Evolutionary conservation across 2,329 filamentous ascomycete species (phyloP).

Genomic region (Anthostomella pinea): DNA sequence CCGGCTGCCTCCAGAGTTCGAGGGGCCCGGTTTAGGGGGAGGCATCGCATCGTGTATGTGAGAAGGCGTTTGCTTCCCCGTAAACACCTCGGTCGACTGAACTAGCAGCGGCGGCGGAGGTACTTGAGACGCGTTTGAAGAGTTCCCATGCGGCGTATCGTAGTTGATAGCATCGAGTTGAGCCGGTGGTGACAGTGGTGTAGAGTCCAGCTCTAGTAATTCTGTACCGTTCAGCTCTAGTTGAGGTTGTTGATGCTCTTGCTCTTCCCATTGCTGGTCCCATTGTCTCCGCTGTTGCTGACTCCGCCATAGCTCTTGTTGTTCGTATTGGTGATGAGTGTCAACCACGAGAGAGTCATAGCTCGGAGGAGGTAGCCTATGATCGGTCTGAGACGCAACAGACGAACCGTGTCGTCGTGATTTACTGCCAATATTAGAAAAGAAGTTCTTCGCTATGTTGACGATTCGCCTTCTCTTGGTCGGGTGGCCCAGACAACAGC

Average conservation of each 20-base stretch:
- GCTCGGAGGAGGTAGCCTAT: constrained; percentile 39
- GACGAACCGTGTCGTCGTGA: constrained; percentile 35
- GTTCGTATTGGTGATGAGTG: constrained; percentile 16
- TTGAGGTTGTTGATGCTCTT: constrained; percentile 19
- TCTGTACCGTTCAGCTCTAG: constrained; percentile 48
- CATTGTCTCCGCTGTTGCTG: constrained; percentile 12
- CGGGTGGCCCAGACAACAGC: constrained; percentile 47
- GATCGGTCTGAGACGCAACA: constrained; percentile 31
- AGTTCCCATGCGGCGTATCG: constrained; percentile 17
- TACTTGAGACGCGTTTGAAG: constrained; percentile 8
- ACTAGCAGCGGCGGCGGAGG: constrained; percentile 2
- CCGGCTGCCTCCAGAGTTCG: constrained; percentile 15
- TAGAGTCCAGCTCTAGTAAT: constrained; percentile 53
- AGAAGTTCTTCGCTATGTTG: constrained; percentile 52
- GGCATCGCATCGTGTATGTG: constrained; percentile 9
- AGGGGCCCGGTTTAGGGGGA: constrained; percentile 7
- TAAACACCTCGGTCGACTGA: constrained; percentile 2
- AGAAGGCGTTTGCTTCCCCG: constrained; percentile 1
- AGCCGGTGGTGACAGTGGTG: constrained; percentile 34
- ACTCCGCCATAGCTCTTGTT: constrained; percentile 20
- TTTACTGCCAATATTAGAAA: constrained; percentile 50
- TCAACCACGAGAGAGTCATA: constrained; percentile 43
- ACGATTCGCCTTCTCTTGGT: constrained; percentile 52
- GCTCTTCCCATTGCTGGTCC: constrained; percentile 5
- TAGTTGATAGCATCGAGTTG: constrained; percentile 29